Evolutionary conservation across 306 rosid genomes (phyloP).

Genomic region (Castanea crenata): DNA sequence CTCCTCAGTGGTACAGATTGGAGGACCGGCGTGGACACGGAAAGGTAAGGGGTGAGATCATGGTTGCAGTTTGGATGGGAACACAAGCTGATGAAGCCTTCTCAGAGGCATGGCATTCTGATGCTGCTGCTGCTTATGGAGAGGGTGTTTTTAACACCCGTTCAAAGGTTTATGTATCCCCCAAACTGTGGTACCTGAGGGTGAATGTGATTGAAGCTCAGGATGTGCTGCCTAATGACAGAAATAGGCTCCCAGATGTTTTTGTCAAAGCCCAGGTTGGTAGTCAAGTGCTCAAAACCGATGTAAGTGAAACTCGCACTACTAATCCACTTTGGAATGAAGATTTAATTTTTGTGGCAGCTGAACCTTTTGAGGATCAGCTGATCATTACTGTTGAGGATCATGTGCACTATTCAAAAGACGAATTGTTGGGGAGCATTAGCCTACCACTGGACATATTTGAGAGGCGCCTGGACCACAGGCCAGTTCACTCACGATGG

Average conservation of each 20-base stretch:
- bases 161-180: slow-evolving; percentile 94
- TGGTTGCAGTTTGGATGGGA: slow-evolving; percentile 98
- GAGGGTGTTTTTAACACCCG: slow-evolving; percentile 76
- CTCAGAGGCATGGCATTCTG: slow-evolving; percentile 94
- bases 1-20: slow-evolving; percentile 91
- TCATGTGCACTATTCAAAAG: slow-evolving; percentile 64
- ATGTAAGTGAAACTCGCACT: slow-evolving; percentile 54
- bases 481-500: slow-evolving; percentile 88
- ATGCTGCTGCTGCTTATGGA: slow-evolving; percentile 78
- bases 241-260: slow-evolving; percentile 68
- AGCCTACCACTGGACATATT: slow-evolving; percentile 60
- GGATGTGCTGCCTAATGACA: slow-evolving; percentile 69
- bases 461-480: slow-evolving; percentile 77
- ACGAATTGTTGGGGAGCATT: slow-evolving; percentile 77
- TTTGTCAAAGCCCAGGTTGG: slow-evolving; percentile 88
- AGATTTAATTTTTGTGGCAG: slow-evolving; percentile 85
- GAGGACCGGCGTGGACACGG: slow-evolving; percentile 73
- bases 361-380: slow-evolving; percentile 95
- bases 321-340: slow-evolving; percentile 83
- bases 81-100: slow-evolving; percentile 97
- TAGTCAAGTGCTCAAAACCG: slow-evolving; percentile 70
- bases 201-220: slow-evolving; percentile 88
- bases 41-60: slow-evolving; percentile 77
- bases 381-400: slow-evolving; percentile 68
- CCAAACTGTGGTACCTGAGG: slow-evolving; percentile 90